A percentile compares a stretch with the other conserved stretches of the same genome.
Evolutionary conservation across 257 asterid species (phyloP).

Genomic region (Handroanthus guayacan): DNA sequence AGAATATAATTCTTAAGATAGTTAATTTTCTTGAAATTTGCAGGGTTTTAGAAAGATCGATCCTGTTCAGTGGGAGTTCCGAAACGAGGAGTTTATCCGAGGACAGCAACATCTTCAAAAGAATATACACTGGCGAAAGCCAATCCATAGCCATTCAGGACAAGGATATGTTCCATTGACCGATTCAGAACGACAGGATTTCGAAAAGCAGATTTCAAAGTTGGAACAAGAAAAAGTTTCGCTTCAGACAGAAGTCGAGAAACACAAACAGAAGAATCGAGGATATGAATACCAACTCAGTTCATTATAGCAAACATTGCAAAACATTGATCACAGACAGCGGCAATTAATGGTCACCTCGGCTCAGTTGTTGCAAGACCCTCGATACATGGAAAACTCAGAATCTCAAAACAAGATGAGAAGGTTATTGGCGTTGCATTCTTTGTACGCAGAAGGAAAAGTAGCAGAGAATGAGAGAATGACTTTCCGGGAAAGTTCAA

Average conservation of each 20-base stretch:
- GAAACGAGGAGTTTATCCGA: constrained; percentile 80
- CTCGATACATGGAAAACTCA: constrained; percentile 46
- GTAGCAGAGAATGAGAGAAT: constrained; percentile 35
- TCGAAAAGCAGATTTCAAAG: constrained; percentile 67
- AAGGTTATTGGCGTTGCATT: constrained; percentile 55
- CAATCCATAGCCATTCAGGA: constrained; percentile 85
- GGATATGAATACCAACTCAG: constrained; percentile 55
- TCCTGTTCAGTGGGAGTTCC: constrained; percentile 98
- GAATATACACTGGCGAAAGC: constrained; percentile 83
- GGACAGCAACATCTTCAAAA: constrained; percentile 72
- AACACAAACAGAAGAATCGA: constrained; percentile 54
- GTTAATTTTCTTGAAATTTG: constrained; percentile 12
- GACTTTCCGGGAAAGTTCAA: constrained; percentile 42
- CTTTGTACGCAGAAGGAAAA: constrained; percentile 53
- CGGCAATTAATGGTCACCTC: constrained; percentile 51
- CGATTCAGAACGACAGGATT: constrained; percentile 69
- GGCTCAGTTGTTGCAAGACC: constrained; percentile 58
- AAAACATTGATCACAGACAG: constrained; percentile 64
- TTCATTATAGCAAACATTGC: constrained; percentile 61
- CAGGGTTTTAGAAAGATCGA: constrained; percentile 89
- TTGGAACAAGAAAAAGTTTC: constrained; percentile 57
- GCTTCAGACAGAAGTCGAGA: constrained; percentile 68
- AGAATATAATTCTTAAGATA: neutral
- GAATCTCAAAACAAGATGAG: constrained; percentile 67
- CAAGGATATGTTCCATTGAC: constrained; percentile 53